Conservation (phyloP, 1,284 basidiomycete genomes). For the Heliocybe sulcata region DNA sequence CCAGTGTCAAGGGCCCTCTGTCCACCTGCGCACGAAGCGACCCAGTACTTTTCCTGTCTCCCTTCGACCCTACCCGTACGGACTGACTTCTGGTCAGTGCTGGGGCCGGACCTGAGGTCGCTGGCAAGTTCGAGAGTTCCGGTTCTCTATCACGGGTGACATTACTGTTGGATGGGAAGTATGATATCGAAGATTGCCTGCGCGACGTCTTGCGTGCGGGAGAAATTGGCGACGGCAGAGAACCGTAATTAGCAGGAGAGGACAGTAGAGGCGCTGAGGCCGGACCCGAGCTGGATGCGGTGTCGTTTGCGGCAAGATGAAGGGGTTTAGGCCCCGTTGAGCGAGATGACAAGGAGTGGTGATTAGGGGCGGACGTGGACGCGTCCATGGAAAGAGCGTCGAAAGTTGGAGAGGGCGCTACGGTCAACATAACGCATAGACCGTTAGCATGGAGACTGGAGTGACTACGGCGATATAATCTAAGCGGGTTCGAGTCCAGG, state of each 20-base stretch:
- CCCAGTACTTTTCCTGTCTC: slow-evolving; percentile 17
- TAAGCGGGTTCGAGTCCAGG: too few relatives aligned
- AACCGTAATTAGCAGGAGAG: neutral
- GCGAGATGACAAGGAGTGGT: neutral
- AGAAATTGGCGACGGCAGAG: neutral
- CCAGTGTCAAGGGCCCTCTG: slow-evolving; percentile 43
- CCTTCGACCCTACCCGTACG: slow-evolving; percentile 13
- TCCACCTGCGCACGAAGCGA: slow-evolving; percentile 11
- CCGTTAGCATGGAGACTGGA: too few relatives aligned
- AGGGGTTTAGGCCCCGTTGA: neutral
- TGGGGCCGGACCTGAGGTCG: slow-evolving; percentile 11
- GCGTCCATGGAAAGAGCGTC: neutral
- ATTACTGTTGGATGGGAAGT: slow-evolving; percentile 24
- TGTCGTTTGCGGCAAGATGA: neutral
- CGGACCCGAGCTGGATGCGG: neutral
- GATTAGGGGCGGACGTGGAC: neutral
- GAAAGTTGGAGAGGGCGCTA: neutral
- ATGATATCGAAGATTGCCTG: slow-evolving; percentile 60
- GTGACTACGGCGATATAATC: too few relatives aligned
- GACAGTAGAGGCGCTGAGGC: neutral
- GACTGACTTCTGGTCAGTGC: slow-evolving; percentile 18
- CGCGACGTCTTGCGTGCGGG: slow-evolving; percentile 16
- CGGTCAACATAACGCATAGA: neutral
- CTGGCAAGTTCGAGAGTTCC: slow-evolving; percentile 19
- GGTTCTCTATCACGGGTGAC: slow-evolving; percentile 12